Evolutionary conservation across 2,329 filamentous ascomycete genomes (phyloP), one percentile per base, ranked within the genome.

Genomic region (Coniochaeta sp.): DNA sequence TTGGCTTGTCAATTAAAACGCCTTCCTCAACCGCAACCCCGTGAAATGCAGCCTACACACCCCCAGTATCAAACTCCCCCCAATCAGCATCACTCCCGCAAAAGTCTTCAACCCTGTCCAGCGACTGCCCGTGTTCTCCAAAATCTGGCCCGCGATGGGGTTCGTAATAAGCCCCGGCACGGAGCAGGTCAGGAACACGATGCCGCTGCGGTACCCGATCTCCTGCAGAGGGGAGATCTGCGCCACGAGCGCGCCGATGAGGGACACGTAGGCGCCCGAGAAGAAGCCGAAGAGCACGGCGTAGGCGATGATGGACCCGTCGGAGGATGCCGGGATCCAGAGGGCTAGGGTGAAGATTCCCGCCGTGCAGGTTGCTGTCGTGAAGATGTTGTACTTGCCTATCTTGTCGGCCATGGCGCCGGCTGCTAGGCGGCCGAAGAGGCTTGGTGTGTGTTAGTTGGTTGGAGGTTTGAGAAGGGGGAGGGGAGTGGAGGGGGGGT

Each of bases 131-230:
- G 45, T 48, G n/a, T 48, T 32, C 14, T 35, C 47, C 13, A 57
- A 6, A 22, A 57, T 55, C 10, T 72, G 71, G 0, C 81, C 80
- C 0, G 70, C 77, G 56, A 84, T 81, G 0, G 82, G 81, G 51
- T 71, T 78, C 0, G 79, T 76, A 2, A 77, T 75, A 14, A 86
- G 65, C 2, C 79, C 80, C 0, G 76, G 76, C 31, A 86, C 65
- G 2, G 77, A 74, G 14, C 77, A 68, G n/a, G 79, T 63, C 3
- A 76, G 73, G 59, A 83, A 84, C 4, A 66, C 56, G 0, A 70
- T 60, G 1, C 70, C 70, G 3, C 57, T 71, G 8, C 79, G 68
- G 3, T 77, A 69, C 1, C 79, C 80, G 12, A 82, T 73, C 58
- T 79, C 70, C 2, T 70, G 65, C 47, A 79, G 67, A 38, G 78